Percentiles rank a stretch among this genome's conserved stretches.
These are phyloP conservation scores for Ustilago loliicola DNA, from an alignment of 1,284 basidiomycete species.

Conservation along the genomic window DNA sequence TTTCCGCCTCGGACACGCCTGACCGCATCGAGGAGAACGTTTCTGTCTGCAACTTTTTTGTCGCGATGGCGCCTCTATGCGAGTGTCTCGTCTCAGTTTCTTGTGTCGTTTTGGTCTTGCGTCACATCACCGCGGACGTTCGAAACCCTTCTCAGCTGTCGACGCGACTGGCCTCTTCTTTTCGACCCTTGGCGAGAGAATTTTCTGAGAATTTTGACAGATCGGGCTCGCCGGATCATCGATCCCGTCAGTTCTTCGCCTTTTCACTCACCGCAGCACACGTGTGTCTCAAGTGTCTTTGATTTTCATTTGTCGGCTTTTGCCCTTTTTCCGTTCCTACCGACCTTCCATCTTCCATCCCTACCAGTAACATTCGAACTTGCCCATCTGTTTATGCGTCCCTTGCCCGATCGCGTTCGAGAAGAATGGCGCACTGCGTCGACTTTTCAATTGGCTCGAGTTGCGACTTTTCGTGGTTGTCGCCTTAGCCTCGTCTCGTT, in stretches of 20 bases:
- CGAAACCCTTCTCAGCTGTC: background rate
- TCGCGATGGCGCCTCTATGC: background rate
- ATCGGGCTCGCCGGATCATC: constrained; percentile 8
- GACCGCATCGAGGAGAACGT: constrained; percentile 8
- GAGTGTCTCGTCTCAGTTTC: background rate
- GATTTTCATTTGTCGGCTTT: background rate
- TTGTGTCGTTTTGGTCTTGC: background rate
- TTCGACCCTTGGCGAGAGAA: constrained; percentile 9
- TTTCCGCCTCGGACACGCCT: background rate
- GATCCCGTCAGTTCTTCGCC: background rate
- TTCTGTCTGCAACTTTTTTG: background rate
- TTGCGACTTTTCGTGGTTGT: background rate
- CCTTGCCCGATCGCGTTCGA: background rate
- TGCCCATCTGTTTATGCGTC: background rate
- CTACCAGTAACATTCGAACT: background rate
- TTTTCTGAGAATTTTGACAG: constrained; percentile 9
- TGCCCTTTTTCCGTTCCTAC: background rate
- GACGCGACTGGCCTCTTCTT: background rate
- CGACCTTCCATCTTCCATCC: background rate
- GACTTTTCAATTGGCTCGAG: constrained; percentile 1
- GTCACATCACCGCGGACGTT: background rate
- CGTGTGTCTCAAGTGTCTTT: background rate
- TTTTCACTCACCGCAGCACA: background rate
- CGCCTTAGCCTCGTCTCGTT: background rate
- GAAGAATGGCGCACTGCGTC: background rate